phyloP scores from a whole-genome alignment of 1,284 basidiomycete genomes.

The Melampsora larici-populina region DNA sequence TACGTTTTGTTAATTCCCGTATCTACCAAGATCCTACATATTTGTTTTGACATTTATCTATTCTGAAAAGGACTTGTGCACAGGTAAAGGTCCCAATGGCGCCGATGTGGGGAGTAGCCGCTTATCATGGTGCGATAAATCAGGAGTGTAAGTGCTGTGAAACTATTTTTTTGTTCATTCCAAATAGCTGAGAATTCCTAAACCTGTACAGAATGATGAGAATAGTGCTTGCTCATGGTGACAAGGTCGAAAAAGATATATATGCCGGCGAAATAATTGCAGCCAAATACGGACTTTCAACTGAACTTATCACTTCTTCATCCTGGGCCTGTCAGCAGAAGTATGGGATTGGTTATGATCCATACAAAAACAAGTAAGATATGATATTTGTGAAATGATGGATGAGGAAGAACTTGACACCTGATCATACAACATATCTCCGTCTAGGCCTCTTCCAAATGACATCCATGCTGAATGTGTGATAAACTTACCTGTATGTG shows the following conservation, averaged over 20 bases:
- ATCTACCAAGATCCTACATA: neutral
- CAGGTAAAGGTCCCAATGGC: constrained; percentile 20
- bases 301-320: constrained; percentile 28
- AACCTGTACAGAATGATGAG: constrained; percentile 26
- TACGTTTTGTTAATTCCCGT: neutral
- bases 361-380: constrained; percentile 25
- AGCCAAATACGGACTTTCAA: constrained; percentile 30
- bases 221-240: constrained; percentile 18
- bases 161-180: neutral
- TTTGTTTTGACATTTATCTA: neutral
- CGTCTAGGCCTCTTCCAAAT: constrained; percentile 19
- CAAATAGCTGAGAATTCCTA: neutral
- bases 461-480: constrained; percentile 38
- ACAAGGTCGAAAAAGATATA: constrained; percentile 18
- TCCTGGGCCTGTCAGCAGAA: constrained; percentile 37
- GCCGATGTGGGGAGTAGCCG: constrained; percentile 18
- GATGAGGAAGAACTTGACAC: too few relatives aligned
- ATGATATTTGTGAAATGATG: too few relatives aligned
- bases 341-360: constrained; percentile 27
- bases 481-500: constrained; percentile 40
- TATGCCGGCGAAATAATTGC: constrained; percentile 15
- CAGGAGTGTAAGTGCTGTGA: constrained; percentile 2
- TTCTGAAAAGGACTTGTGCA: constrained; percentile 23
- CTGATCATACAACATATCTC: neutral
- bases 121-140: constrained; percentile 33